These are phyloP conservation scores for Suillus hirtellus DNA, from an alignment of 768 basidiomycete genomes.

Conservation along the genomic window DNA sequence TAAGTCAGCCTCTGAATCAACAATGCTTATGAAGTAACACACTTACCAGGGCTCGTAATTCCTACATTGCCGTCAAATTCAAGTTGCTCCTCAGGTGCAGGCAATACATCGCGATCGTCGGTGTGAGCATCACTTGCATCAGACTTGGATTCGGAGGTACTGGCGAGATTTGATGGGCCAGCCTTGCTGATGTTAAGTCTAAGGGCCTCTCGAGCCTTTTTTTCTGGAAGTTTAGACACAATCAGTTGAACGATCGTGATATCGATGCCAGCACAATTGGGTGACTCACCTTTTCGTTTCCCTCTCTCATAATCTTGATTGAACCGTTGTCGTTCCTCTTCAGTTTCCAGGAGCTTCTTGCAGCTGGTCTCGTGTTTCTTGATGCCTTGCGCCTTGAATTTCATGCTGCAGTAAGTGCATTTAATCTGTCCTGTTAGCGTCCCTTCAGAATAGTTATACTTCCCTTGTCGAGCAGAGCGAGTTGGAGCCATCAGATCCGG, in stretches of 20 bases:
- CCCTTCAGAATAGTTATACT: not conserved
- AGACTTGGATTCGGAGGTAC: not conserved
- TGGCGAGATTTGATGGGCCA: not conserved
- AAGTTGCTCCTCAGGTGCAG: not conserved
- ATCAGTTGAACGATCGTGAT: no score
- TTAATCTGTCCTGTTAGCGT: not conserved
- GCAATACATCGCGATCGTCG: not conserved
- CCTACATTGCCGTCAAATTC: not conserved
- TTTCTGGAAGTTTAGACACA: not conserved
- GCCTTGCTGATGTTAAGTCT: not conserved
- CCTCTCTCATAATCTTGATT: not conserved
- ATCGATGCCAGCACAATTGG: no score
- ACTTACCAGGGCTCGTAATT: constrained; percentile 3
- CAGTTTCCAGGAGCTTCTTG: not conserved
- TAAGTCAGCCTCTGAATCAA: not conserved
- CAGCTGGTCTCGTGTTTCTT: not conserved
- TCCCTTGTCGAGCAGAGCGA: not conserved
- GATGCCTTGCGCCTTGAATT: not conserved
- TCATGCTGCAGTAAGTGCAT: not conserved
- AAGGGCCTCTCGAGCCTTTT: not conserved
- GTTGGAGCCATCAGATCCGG: constrained; percentile 1
- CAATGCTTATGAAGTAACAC: not conserved
- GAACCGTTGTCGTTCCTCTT: not conserved
- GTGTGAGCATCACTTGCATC: not conserved
- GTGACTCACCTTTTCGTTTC: not conserved